These are phyloP conservation scores for Salvia sclarea DNA, from an alignment of 305 asterid genomes.

Conservation along the genomic window DNA sequence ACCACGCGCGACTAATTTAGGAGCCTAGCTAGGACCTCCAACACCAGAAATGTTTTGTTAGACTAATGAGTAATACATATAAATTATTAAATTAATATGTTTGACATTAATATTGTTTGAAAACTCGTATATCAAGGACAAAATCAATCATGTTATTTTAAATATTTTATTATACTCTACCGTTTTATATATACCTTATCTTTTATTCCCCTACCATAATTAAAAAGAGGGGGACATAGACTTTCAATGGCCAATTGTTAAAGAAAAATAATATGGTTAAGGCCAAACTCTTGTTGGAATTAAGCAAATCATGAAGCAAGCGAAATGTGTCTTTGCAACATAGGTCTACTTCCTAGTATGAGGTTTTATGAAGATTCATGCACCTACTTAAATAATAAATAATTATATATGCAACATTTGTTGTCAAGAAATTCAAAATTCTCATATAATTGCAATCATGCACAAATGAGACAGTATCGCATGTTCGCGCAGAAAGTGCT, in stretches of 20 bases:
- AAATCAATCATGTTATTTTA: background rate
- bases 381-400: background rate
- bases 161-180: background rate
- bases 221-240: background rate
- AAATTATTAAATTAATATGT: background rate
- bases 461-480: slow-evolving; percentile 21
- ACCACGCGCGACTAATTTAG: background rate
- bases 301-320: slow-evolving; percentile 3
- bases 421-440: background rate
- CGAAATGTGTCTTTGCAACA: slow-evolving; percentile 24
- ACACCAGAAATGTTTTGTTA: background rate
- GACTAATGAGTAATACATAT: background rate
- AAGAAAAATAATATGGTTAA: background rate
- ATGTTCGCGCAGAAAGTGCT: slow-evolving; percentile 39
- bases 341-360: slow-evolving; percentile 24
- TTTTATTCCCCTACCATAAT: background rate
- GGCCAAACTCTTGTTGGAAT: background rate
- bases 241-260: background rate
- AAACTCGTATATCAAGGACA: background rate
- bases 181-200: background rate
- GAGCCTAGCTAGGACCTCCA: background rate
- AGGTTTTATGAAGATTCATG: slow-evolving; percentile 27
- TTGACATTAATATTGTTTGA: background rate
- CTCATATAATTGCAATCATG: slow-evolving; percentile 33
- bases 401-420: background rate